Percentiles rank a stretch among this genome's conserved stretches.
These are phyloP conservation scores for Pleurotus citrinopileatus DNA, from an alignment of 768 basidiomycete genomes.

Conservation along the genomic window DNA sequence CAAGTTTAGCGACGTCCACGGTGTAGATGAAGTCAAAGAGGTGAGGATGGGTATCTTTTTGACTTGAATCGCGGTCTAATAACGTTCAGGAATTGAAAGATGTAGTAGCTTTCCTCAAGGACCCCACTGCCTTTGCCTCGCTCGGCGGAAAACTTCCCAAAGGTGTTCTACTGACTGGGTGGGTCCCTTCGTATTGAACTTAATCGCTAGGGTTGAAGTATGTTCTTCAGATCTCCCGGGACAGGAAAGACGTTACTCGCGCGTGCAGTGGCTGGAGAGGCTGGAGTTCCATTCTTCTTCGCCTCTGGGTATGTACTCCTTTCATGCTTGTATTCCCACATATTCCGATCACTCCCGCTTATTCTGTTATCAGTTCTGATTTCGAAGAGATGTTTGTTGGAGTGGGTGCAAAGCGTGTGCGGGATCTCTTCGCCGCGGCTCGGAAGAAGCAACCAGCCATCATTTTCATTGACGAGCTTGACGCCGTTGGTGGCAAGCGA, in stretches of 20 bases:
- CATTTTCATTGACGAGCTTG: constrained; percentile 97
- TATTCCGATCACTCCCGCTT: neutral
- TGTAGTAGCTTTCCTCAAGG: constrained; percentile 92
- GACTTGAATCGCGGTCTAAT: constrained; percentile 9
- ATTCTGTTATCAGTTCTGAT: constrained; percentile 57
- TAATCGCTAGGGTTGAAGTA: neutral
- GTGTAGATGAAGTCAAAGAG: constrained; percentile 95
- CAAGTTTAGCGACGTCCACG: constrained; percentile 94
- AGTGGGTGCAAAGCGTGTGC: constrained; percentile 90
- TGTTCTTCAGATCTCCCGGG: constrained; percentile 59
- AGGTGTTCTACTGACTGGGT: constrained; percentile 88
- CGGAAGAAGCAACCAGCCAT: constrained; percentile 95
- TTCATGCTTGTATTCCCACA: constrained; percentile 3
- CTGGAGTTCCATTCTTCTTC: constrained; percentile 96
- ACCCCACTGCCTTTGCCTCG: constrained; percentile 85
- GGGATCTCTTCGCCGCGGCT: constrained; percentile 92
- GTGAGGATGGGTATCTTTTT: constrained; percentile 36
- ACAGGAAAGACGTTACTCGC: constrained; percentile 99
- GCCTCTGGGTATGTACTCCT: constrained; percentile 70
- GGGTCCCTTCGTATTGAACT: constrained; percentile 12
- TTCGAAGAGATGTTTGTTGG: constrained; percentile 99
- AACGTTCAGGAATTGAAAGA: constrained; percentile 79
- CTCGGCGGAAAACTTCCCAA: constrained; percentile 95
- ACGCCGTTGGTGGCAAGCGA: constrained; percentile 90
- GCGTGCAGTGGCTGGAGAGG: constrained; percentile 95